A percentile compares a stretch with the other conserved stretches of the same genome.
phyloP scores from a whole-genome alignment of 192 early-diverging fungal species.

The Coemansia sp. region DNA sequence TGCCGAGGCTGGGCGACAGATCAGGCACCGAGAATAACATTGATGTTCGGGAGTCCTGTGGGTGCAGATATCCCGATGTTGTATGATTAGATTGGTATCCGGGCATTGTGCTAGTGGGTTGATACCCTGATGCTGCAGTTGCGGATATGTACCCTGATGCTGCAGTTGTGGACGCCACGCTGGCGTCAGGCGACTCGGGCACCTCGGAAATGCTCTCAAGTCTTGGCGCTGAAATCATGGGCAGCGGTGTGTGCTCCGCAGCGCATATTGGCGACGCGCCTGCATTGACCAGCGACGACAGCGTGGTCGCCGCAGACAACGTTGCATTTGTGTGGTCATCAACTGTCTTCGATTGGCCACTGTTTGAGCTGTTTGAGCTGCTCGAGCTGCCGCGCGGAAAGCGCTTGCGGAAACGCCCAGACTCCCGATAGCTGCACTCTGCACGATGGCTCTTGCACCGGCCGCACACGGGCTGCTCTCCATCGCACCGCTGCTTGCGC shows the following conservation, averaged over 20 bases:
- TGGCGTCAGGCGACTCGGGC: neutral
- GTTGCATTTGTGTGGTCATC: conserved; percentile 1
- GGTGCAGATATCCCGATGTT: neutral
- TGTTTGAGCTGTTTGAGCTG: too few relatives aligned
- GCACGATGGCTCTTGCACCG: conserved; percentile 33
- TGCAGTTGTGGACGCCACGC: neutral
- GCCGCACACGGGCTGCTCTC: conserved; percentile 44
- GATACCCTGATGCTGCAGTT: neutral
- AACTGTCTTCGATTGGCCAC: too few relatives aligned
- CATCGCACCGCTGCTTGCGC: conserved; percentile 52
- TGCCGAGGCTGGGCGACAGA: conserved; percentile 12
- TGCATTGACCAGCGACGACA: conserved; percentile 3
- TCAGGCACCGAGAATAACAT: conserved; percentile 25
- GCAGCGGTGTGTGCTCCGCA: neutral
- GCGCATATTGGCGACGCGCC: neutral
- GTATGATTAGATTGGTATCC: neutral
- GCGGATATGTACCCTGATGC: neutral
- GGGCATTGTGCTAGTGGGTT: neutral
- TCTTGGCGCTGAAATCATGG: neutral
- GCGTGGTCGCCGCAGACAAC: conserved; percentile 10
- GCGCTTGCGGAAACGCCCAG: conserved; percentile 53
- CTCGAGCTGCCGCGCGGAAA: conserved; percentile 14
- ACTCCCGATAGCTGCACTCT: conserved; percentile 46
- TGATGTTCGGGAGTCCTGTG: neutral
- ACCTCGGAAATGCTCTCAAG: neutral